These are phyloP conservation scores for Dryadomyces quercus-mongolicae DNA, from an alignment of 2,329 filamentous ascomycete genomes.

Conservation along the genomic window DNA sequence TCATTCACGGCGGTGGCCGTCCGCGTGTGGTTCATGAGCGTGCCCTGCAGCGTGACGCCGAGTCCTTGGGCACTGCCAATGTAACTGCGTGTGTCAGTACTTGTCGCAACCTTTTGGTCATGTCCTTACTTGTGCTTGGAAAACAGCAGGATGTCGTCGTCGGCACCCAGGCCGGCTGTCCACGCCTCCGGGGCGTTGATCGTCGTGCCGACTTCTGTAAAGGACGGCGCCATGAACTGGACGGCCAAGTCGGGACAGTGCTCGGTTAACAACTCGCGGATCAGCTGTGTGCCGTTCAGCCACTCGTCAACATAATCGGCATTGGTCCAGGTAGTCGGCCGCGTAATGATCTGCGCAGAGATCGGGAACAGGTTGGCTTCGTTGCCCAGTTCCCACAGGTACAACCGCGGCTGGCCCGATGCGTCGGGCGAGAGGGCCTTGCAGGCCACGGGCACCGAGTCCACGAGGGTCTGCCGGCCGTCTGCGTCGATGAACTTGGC, in stretches of 20 bases:
- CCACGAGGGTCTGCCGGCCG: slow-evolving; percentile 38
- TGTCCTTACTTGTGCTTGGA: slow-evolving; percentile 45
- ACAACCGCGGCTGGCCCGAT: slow-evolving; percentile 18
- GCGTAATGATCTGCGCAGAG: slow-evolving; percentile 35
- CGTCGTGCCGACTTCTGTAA: slow-evolving; percentile 37
- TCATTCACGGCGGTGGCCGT: slow-evolving; percentile 34
- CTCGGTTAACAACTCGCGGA: slow-evolving; percentile 30
- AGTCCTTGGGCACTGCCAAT: slow-evolving; percentile 46
- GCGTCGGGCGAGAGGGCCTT: slow-evolving; percentile 32
- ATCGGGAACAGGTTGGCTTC: slow-evolving; percentile 49
- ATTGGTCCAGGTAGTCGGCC: slow-evolving; percentile 42
- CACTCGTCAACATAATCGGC: slow-evolving; percentile 43
- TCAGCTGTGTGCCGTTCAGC: slow-evolving; percentile 39
- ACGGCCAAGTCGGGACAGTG: slow-evolving; percentile 36
- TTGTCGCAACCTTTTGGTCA: background rate
- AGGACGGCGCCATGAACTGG: slow-evolving; percentile 44
- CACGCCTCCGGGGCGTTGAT: slow-evolving; percentile 38
- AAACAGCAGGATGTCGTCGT: slow-evolving; percentile 37
- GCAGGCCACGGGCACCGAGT: slow-evolving; percentile 44
- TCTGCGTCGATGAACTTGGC: slow-evolving; percentile 16
- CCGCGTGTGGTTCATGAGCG: slow-evolving; percentile 50
- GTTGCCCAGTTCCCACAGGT: slow-evolving; percentile 52
- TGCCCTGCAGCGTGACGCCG: slow-evolving; percentile 48
- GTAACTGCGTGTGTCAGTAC: slow-evolving; percentile 31
- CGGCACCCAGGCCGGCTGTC: slow-evolving; percentile 37